Percentiles rank a stretch among this genome's conserved stretches.
Conservation (phyloP, 331 rosid species). For the Pyracantha coccinea region DNA sequence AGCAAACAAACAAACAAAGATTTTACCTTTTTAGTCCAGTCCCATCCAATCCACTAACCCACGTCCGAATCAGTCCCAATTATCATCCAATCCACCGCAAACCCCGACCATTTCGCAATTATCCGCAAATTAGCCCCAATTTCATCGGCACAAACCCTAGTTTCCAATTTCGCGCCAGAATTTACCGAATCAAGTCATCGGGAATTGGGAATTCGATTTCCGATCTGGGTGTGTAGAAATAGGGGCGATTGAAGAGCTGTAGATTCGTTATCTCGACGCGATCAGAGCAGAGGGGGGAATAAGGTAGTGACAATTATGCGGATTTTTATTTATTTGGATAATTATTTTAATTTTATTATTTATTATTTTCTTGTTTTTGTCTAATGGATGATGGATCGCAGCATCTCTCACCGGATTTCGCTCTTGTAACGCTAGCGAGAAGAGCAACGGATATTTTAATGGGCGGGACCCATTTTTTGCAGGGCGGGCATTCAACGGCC, state of each 20-base stretch:
- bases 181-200: not conserved
- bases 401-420: constrained; percentile 1
- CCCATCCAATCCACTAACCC: not conserved
- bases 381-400: not conserved
- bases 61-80: not conserved
- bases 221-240: not conserved
- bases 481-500: not conserved
- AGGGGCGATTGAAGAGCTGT: constrained; percentile 6
- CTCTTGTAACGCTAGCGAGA: not conserved
- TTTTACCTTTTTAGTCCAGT: not conserved
- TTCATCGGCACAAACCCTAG: not conserved
- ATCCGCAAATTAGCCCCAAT: not conserved
- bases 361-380: not conserved
- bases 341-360: not conserved
- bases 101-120: not conserved
- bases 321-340: not conserved
- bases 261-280: constrained; percentile 42
- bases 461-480: not conserved
- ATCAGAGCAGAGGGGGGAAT: constrained; percentile 14
- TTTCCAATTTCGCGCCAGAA: constrained; percentile 21
- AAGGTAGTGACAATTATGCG: constrained; percentile 8
- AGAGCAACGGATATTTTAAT: not conserved
- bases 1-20: not conserved
- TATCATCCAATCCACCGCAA: not conserved
- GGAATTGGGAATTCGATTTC: not conserved